A percentile compares a stretch with the other conserved stretches of the same genome.
phyloP scores from a whole-genome alignment of 768 basidiomycete genomes.

The Tulasnella sp. region DNA sequence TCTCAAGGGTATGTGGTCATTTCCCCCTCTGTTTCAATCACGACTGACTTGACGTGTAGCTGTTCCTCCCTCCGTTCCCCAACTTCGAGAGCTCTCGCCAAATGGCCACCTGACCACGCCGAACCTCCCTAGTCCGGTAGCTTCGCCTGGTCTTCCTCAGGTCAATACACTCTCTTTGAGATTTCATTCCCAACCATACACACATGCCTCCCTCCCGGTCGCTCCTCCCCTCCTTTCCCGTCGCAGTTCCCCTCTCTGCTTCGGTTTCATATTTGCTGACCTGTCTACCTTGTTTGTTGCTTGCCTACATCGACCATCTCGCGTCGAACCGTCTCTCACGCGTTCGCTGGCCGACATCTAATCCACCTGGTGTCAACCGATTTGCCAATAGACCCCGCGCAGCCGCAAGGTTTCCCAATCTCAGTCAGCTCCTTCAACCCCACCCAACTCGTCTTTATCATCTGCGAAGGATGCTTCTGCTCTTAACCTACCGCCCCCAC shows the following conservation, averaged over 20 bases:
- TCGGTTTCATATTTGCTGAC: neutral
- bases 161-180: neutral
- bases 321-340: too few species aligned
- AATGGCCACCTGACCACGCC: constrained; percentile 10
- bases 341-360: too few species aligned
- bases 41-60: neutral
- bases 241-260: neutral
- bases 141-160: neutral
- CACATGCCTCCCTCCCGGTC: neutral
- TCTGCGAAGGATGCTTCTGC: neutral
- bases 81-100: constrained; percentile 1
- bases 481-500: neutral
- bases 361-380: neutral
- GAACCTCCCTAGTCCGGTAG: neutral
- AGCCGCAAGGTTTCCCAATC: neutral
- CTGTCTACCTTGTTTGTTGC: neutral
- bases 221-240: neutral
- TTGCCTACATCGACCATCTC: neutral
- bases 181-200: neutral
- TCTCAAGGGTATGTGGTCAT: neutral
- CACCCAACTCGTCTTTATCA: neutral
- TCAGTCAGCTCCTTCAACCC: constrained; percentile 10
- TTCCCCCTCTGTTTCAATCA: neutral
- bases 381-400: neutral
- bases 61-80: constrained; percentile 3